Base-by-base conservation (phyloP, 257 asterid genomes). In the Salvia hispanica region DNA sequence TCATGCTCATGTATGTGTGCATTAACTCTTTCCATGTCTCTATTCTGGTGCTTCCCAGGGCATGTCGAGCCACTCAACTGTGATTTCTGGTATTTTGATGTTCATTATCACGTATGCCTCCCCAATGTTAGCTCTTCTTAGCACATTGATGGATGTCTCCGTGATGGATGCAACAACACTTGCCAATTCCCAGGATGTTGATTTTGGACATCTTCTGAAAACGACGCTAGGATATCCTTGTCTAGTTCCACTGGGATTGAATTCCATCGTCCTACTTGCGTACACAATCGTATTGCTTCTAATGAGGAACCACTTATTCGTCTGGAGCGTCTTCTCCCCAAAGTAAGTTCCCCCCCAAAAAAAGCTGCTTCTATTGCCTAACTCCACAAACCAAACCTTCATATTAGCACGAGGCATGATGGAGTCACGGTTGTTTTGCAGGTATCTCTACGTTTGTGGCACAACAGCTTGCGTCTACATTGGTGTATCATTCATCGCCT, bases 251-350 rank as follows among this genome's bases (percentile, higher is more conserved):
- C 85, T 89, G 52, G 88, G 71, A 50, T 72, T 92, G 73, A 92
- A 89, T 61, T 89, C 98, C 52, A 36, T 87, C 42, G 64, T 92
- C 53, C 85, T 92, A 73, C 73, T 86, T 2, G 88, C 95, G 0
- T 89, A 89, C 78, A 89, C 96, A 13, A 50, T 78, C 48, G 74
- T 87, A 2, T 72, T 92, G 88, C 82, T 92, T 46, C 77, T 86
- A 50, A 92, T 89, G 98, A 79, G 95, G 85, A 87, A 86, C 75
- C 98, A 92, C 75, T 84, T 89, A 43, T 92, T 92, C 31, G 84
- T 92, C 54, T 92, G 98, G 98, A 92, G 98, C 11, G 98, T 92
- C 74, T 92, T 89, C 70, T 89, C 98, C 56, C 98, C 98, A 4
- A 92, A 92, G 98, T 92, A 84, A 87, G 95, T 72, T 55, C 31